phyloP scores from a whole-genome alignment of 805 yeast species.

The Saturnispora kantuleensis region DNA sequence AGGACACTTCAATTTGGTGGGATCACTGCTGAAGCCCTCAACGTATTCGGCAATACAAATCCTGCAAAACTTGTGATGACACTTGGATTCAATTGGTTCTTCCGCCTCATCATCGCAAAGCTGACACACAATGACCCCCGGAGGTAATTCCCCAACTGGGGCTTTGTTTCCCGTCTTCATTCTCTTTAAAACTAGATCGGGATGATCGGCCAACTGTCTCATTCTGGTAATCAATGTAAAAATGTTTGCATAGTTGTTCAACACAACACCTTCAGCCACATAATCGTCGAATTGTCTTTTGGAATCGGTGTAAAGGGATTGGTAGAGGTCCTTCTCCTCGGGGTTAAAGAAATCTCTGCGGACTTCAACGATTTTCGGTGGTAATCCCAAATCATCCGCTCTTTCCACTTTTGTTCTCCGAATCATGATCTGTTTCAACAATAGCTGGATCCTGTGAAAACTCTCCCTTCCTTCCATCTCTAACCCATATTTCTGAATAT shows the following conservation, averaged over 20 bases:
- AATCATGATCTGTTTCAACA: constrained; percentile 76
- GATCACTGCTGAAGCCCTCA: constrained; percentile 62
- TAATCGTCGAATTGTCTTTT: constrained; percentile 82
- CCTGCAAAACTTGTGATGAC: constrained; percentile 91
- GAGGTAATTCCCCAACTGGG: constrained; percentile 20
- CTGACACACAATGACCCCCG: constrained; percentile 68
- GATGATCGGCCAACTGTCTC: constrained; percentile 98
- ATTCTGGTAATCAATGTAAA: constrained; percentile 92
- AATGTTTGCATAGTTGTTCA: constrained; percentile 94
- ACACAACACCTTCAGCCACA: constrained; percentile 92
- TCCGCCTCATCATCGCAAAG: constrained; percentile 97
- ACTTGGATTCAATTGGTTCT: constrained; percentile 89
- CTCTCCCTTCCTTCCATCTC: constrained; percentile 74
- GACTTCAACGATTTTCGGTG: constrained; percentile 89
- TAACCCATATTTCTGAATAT: constrained; percentile 78
- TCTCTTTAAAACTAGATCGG: constrained; percentile 81
- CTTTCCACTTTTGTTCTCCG: constrained; percentile 93
- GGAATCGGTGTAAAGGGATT: constrained; percentile 78
- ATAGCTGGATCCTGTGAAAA: constrained; percentile 63
- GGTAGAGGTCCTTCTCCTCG: constrained; percentile 89
- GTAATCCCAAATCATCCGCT: constrained; percentile 95
- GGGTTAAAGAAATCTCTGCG: constrained; percentile 83
- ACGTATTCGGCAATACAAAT: constrained; percentile 85
- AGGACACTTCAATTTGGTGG: constrained; percentile 68
- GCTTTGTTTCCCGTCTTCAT: constrained; percentile 25